Evolutionary conservation across 2,329 filamentous ascomycete genomes (phyloP).

Genomic region (Elsinoe arachidis): DNA sequence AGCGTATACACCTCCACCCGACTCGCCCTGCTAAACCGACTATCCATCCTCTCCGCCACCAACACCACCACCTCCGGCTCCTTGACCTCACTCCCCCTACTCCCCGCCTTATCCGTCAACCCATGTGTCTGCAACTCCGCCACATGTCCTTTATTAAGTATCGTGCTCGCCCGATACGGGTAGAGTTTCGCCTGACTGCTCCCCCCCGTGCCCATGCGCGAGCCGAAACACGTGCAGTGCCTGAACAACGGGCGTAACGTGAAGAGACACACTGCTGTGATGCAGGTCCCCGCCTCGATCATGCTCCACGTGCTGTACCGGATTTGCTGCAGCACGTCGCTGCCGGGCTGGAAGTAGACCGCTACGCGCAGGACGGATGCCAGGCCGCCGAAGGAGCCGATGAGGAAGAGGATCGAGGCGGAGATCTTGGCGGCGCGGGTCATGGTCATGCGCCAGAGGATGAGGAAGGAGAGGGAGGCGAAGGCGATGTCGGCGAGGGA

Average conservation of each 20-base stretch:
- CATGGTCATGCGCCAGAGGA: constrained; percentile 13
- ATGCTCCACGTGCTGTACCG: constrained; percentile 10
- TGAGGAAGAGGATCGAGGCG: background rate
- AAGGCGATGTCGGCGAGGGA: constrained; percentile 8
- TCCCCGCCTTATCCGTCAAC: background rate
- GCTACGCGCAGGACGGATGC: constrained; percentile 7
- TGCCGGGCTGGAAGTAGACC: constrained; percentile 1
- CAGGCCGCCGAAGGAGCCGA: constrained; percentile 4
- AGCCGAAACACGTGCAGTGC: constrained; percentile 3
- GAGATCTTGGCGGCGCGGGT: constrained; percentile 5
- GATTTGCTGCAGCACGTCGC: constrained; percentile 6
- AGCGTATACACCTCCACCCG: background rate
- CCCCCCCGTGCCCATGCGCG: background rate
- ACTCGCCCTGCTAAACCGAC: constrained; percentile 1
- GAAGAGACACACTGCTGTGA: constrained; percentile 12
- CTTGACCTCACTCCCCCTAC: background rate
- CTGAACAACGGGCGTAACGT: constrained; percentile 6
- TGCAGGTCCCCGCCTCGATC: constrained; percentile 12
- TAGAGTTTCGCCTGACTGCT: background rate
- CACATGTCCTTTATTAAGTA: constrained; percentile 6
- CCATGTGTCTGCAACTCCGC: constrained; percentile 12
- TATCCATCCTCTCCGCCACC: constrained; percentile 1
- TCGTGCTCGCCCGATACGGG: constrained; percentile 5
- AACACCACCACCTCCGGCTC: background rate
- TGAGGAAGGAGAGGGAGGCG: constrained; percentile 4